These are phyloP conservation scores for Leucoagaricus sp. DNA, from an alignment of 1,284 basidiomycete species.

Conservation along the genomic window DNA sequence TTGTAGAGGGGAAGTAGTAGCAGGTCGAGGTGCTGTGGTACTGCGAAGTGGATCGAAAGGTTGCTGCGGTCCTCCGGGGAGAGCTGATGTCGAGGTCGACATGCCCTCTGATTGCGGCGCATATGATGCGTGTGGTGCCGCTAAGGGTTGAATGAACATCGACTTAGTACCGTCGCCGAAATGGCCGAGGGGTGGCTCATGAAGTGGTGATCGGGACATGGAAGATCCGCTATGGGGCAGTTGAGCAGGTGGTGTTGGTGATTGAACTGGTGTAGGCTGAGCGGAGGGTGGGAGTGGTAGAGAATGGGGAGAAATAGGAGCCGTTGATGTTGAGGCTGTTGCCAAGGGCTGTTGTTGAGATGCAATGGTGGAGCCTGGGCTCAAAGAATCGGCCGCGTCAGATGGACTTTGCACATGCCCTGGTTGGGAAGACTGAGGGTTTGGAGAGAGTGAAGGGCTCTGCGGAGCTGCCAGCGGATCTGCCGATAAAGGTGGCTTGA, in stretches of 20 bases:
- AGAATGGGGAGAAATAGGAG: slow-evolving; percentile 18
- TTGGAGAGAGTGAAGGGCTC: neutral
- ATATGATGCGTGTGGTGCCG: slow-evolving; percentile 37
- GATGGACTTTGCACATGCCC: slow-evolving; percentile 22
- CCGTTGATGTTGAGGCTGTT: slow-evolving; percentile 10
- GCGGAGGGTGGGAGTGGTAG: slow-evolving; percentile 21
- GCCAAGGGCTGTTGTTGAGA: slow-evolving; percentile 6
- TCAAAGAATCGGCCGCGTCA: slow-evolving; percentile 20
- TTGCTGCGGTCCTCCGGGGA: slow-evolving; percentile 25
- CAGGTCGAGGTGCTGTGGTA: slow-evolving; percentile 20
- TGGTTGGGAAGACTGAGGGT: slow-evolving; percentile 12
- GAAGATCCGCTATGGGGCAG: slow-evolving; percentile 54
- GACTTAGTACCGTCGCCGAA: slow-evolving; percentile 74
- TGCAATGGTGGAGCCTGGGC: neutral
- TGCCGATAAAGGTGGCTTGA: slow-evolving; percentile 2
- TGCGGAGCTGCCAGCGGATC: slow-evolving; percentile 5
- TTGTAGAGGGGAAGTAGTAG: slow-evolving; percentile 27
- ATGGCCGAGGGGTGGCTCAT: slow-evolving; percentile 57
- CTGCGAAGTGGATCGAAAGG: slow-evolving; percentile 32
- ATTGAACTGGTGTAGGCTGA: slow-evolving; percentile 16
- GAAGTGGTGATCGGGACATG: slow-evolving; percentile 26
- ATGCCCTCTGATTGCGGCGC: slow-evolving; percentile 22
- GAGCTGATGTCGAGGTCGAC: slow-evolving; percentile 30
- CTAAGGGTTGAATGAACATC: slow-evolving; percentile 61
- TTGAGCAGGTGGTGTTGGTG: slow-evolving; percentile 25